Base-by-base conservation (phyloP, 805 yeast species). In the Maudiozyma serrabonitensis region DNA sequence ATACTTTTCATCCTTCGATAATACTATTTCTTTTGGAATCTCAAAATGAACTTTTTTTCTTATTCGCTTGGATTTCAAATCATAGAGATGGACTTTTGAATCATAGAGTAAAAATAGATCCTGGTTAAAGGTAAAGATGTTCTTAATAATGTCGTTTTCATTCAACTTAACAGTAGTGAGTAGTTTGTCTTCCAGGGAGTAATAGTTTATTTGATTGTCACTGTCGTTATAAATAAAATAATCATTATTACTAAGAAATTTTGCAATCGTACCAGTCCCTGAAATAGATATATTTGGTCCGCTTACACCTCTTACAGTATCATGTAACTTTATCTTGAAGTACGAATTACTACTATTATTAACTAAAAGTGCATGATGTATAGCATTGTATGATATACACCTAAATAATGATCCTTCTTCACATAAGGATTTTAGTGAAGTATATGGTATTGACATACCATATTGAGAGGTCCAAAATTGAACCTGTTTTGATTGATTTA, bases 241-340 rank as follows among this genome's bases (percentile, higher is more conserved):
- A 69, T 98, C 77, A 71, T 91, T 90, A 65, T 98, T 84, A 13
- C 96, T 88, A 57, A 93, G 87, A 67, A 91, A 93, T 52, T 84
- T 75, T n/a, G 98, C 98, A 66, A 79, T 80, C 59, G 79, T 80
- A 28, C 93, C 96, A 49, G 80, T 79, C 46, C 95, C 96, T 59
- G 79, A 80, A 52, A 83, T 73, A 45, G 84, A 74, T 52, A 83
- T 82, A n/a, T 82, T 75, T 47, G 97, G 96, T 61, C 89, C 96
- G 54, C 88, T 79, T n/a, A 96, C 95, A 54, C 95, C 96, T 50
- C 91, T 80, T 38, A 84, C 84, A 65, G 87, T 91, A 57, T 84
- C 84, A 51, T 97, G 96, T 53, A 90, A 72, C 6, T 80, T 73
- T 52, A 87, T 78, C 56, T 89, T 75, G 34, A 89, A 85, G 63